Evolutionary conservation across 2,329 filamentous ascomycete species (phyloP).

Genomic region (Talaromyces verruculosus): DNA sequence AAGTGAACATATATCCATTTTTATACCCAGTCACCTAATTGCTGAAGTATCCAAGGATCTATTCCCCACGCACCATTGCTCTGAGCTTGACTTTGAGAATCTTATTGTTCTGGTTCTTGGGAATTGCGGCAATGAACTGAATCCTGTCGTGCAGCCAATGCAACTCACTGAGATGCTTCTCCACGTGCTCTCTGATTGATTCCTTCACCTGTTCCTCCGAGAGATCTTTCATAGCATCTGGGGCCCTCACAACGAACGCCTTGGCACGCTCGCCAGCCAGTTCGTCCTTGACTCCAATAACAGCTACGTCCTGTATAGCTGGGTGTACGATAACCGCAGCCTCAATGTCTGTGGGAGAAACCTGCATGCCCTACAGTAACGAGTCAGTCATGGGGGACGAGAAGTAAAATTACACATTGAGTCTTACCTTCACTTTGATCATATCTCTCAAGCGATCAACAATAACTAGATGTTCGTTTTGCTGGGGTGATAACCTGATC

Average conservation of each 20-base stretch:
- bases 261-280: constrained; percentile 44
- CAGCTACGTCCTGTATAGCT: constrained; percentile 46
- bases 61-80: constrained; percentile 17
- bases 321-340: constrained; percentile 45
- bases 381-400: neutral
- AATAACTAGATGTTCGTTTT: constrained; percentile 40
- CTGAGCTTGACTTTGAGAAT: constrained; percentile 38
- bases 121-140: constrained; percentile 37
- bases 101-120: constrained; percentile 42
- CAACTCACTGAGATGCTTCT: constrained; percentile 31
- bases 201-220: constrained; percentile 24
- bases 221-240: constrained; percentile 5
- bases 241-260: constrained; percentile 44
- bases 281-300: constrained; percentile 43
- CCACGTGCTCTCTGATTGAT: constrained; percentile 35
- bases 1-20: neutral
- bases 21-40: neutral
- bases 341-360: constrained; percentile 52
- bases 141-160: constrained; percentile 40
- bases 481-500: constrained; percentile 22
- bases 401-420: neutral
- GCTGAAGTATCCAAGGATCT: neutral
- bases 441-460: constrained; percentile 41
- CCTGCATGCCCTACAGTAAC: constrained; percentile 45
- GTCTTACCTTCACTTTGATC: constrained; percentile 29